phyloP scores from a whole-genome alignment of 208 protist species.

The Acanthamoeba healyi region DNA sequence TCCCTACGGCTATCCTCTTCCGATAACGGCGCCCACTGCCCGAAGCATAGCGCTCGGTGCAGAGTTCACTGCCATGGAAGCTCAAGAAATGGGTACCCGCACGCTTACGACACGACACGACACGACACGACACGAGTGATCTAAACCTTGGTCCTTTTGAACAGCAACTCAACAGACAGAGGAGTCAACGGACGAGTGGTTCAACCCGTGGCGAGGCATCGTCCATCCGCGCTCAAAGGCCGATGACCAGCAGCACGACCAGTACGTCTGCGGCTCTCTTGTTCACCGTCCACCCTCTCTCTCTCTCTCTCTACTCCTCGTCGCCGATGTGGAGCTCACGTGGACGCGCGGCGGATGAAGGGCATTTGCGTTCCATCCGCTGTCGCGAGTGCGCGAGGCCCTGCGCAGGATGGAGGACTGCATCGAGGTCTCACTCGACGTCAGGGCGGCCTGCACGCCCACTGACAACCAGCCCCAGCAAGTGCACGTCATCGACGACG shows the following conservation, averaged over 20 bases:
- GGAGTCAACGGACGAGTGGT: conserved; percentile 19
- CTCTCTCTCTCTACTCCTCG: background rate
- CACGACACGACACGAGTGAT: too few relatives aligned
- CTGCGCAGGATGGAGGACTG: background rate
- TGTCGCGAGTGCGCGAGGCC: background rate
- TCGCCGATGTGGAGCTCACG: too few relatives aligned
- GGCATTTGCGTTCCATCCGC: background rate
- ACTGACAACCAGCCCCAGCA: background rate
- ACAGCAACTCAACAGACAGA: background rate
- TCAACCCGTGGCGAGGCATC: background rate
- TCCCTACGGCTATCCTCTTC: conserved; percentile 16
- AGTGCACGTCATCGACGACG: background rate
- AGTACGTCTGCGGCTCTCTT: background rate
- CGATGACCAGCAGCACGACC: conserved; percentile 2
- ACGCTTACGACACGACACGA: background rate
- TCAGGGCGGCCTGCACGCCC: background rate
- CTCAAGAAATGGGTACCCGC: background rate
- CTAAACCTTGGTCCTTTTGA: background rate
- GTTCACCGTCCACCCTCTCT: background rate
- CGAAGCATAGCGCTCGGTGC: background rate
- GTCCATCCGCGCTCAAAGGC: background rate
- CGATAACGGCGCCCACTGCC: background rate
- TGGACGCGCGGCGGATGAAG: too few relatives aligned
- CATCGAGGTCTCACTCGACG: background rate
- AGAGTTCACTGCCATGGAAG: background rate